Evolutionary conservation across 139 green algal genomes (phyloP), one percentile per base, ranked within the genome.

Genomic region (Edaphochlamys debaryana): DNA sequence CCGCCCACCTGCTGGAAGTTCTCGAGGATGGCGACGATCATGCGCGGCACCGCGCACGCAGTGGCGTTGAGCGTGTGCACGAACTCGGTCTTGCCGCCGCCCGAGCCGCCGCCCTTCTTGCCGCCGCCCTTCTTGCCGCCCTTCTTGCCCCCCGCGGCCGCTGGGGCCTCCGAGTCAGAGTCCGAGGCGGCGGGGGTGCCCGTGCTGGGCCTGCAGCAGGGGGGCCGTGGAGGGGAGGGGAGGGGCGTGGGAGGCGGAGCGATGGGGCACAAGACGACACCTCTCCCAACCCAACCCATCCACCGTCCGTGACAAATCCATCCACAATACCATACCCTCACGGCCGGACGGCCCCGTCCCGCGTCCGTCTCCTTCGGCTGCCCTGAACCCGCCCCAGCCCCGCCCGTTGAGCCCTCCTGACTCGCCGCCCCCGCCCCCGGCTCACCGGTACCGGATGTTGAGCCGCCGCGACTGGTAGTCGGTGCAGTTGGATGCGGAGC

Each of bases 41-140:
- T 96, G 41, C 97, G 93, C 25, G 97, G 97, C 63, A 99, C 96
- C 0, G 97, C 97, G 76, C 94, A 98, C 22, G 96, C 97, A 15
- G 97, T 99, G 0, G 95, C 98, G 84, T 99, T 99, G 13, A 99
- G 91, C 9, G 97, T 99, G 88, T 99, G 97, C 72, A 95, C 94
- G 89, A 98, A 99, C 73, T 93, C 87, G 2, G 93, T 97, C 37
- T 89, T 88, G 38, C 84, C 87, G 60, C 87, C 79, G 36, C 71
- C 50, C 50, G 63, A 54, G 30, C 41, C 34, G 79, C 86, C 66
- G 48, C 87, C 90, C 74, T 94, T 93, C 58, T 88, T 90, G 75
- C 85, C 84, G 40, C 41, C 80, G 6, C 42, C 58, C 69, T 79
- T 38, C n/a, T 37, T 62, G 54, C 45, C 66, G 64, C 42, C 36